A percentile compares a stretch with the other conserved stretches of the same genome.
Evolutionary conservation across 768 basidiomycete genomes (phyloP).

Genomic region (Tricholoma terreum): DNA sequence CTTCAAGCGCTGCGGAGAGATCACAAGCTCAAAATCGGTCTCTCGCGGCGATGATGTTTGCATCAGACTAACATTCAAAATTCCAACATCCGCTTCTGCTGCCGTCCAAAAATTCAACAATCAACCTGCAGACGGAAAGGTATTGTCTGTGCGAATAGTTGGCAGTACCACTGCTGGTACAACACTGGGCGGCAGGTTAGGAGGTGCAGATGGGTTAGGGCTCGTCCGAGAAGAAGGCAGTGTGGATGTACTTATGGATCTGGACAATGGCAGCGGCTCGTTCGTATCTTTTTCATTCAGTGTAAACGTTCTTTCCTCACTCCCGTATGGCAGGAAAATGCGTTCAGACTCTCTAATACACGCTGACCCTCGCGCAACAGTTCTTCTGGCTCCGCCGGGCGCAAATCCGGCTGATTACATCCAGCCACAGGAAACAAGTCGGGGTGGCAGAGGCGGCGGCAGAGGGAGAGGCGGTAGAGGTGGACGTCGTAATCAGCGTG

Average conservation of each 20-base stretch:
- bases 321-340: conserved; percentile 62
- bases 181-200: conserved; percentile 56
- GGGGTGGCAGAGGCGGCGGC: conserved; percentile 31
- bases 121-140: conserved; percentile 79
- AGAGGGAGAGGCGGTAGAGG: conserved; percentile 37
- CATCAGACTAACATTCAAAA: conserved; percentile 74
- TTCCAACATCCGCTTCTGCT: conserved; percentile 53
- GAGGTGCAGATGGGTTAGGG: conserved; percentile 49
- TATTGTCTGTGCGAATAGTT: conserved; percentile 61
- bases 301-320: neutral
- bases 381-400: conserved; percentile 69
- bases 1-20: conserved; percentile 75
- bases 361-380: conserved; percentile 60
- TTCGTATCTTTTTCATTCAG: conserved; percentile 33
- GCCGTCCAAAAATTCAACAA: conserved; percentile 77
- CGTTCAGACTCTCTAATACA: conserved; percentile 75
- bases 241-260: conserved; percentile 61
- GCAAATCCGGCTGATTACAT: conserved; percentile 52
- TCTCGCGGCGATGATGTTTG: conserved; percentile 39
- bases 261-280: conserved; percentile 48
- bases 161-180: conserved; percentile 49
- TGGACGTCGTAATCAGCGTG: conserved; percentile 27
- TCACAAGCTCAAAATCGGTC: conserved; percentile 46
- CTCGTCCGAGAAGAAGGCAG: conserved; percentile 51
- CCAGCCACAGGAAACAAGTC: conserved; percentile 28